Conservation (phyloP, 2,329 filamentous ascomycete species). For the Colletotrichum musae region DNA sequence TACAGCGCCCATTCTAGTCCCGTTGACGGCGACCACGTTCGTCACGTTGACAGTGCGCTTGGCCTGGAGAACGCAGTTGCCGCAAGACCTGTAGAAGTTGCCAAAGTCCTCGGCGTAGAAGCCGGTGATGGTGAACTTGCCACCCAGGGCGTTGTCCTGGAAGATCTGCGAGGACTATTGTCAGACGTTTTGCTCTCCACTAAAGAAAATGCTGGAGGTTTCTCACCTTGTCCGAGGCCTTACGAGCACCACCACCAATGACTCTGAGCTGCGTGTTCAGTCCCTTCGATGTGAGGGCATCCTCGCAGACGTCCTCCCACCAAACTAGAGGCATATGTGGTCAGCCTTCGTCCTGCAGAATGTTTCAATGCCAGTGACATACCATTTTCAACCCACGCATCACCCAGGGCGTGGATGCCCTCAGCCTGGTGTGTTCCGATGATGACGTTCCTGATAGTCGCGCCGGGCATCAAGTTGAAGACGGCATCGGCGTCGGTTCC, state of each 20-base stretch:
- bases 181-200: not conserved
- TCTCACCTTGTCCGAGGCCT: conserved; percentile 46
- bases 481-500: conserved; percentile 54
- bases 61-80: conserved; percentile 46
- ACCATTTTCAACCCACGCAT: conserved; percentile 48
- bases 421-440: conserved; percentile 53
- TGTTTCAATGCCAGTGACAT: not conserved
- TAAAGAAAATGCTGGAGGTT: not conserved
- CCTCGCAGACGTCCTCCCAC: conserved; percentile 48
- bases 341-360: not conserved
- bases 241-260: conserved; percentile 45
- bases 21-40: conserved; percentile 45
- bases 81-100: conserved; percentile 47
- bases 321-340: conserved; percentile 35
- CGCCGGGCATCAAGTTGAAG: conserved; percentile 52
- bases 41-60: conserved; percentile 42
- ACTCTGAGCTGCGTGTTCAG: conserved; percentile 46
- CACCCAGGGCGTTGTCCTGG: conserved; percentile 46
- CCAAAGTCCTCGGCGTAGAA: conserved; percentile 47
- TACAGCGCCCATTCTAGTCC: conserved; percentile 31
- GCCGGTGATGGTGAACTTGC: conserved; percentile 47
- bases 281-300: conserved; percentile 45
- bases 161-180: conserved; percentile 42
- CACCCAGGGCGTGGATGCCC: conserved; percentile 47
- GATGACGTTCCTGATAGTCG: conserved; percentile 55